phyloP scores from a whole-genome alignment of 148 eudicot species.

The Vaccinium macrocarpon region DNA sequence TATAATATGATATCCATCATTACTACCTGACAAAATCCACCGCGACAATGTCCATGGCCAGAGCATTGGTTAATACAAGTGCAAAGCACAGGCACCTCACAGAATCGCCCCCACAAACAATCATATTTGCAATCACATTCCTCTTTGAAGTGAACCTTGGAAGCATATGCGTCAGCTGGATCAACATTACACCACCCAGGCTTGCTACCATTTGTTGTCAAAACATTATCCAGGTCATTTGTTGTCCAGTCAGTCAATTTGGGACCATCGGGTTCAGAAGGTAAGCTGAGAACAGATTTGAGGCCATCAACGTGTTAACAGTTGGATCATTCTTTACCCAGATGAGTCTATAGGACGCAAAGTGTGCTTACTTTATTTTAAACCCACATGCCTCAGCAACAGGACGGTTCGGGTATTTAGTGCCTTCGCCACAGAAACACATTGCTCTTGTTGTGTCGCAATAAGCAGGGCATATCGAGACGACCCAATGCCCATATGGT shows the following conservation, averaged over 20 bases:
- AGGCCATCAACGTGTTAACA: neutral
- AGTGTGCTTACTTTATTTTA: conserved; percentile 51
- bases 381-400: conserved; percentile 90
- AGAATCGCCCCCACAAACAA: conserved; percentile 64
- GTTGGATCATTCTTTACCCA: neutral
- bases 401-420: conserved; percentile 92
- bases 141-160: conserved; percentile 57
- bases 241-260: conserved; percentile 60
- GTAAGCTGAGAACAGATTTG: conserved; percentile 34
- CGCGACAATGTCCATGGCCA: conserved; percentile 85
- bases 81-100: conserved; percentile 66
- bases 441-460: conserved; percentile 90
- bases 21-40: conserved; percentile 91
- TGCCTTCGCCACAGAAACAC: conserved; percentile 96
- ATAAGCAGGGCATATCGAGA: conserved; percentile 74
- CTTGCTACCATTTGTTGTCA: conserved; percentile 63
- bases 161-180: conserved; percentile 66
- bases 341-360: neutral
- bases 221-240: conserved; percentile 58
- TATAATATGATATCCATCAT: neutral
- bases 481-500: conserved; percentile 83
- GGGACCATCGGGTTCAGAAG: conserved; percentile 55
- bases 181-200: conserved; percentile 96
- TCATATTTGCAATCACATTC: conserved; percentile 98
- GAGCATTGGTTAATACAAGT: conserved; percentile 93